These are phyloP conservation scores for Cordyceps militaris DNA, from an alignment of 2,329 filamentous ascomycete species.

Conservation along the genomic window DNA sequence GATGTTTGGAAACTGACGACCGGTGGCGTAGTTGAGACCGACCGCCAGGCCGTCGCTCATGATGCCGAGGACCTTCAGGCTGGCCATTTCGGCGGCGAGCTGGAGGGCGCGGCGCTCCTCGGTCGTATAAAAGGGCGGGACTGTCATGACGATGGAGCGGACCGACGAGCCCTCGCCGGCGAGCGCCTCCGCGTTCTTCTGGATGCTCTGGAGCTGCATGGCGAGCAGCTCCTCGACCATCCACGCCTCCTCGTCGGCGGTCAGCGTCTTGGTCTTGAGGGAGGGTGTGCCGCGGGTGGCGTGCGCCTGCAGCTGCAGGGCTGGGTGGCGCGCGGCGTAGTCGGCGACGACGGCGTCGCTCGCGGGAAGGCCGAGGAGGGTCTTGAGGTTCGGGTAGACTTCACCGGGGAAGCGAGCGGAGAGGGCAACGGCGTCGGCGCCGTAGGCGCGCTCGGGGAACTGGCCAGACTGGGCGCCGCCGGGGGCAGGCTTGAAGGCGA, in stretches of 20 bases:
- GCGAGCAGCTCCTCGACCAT: conserved; percentile 89
- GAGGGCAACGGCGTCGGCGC: conserved; percentile 83
- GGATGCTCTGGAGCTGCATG: conserved; percentile 92
- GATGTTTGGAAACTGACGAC: conserved; percentile 78
- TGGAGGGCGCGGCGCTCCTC: conserved; percentile 85
- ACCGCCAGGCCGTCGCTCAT: conserved; percentile 89
- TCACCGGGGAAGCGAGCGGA: conserved; percentile 84
- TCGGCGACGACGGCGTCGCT: conserved; percentile 56
- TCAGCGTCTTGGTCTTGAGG: conserved; percentile 70
- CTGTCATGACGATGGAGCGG: conserved; percentile 77
- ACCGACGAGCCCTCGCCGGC: conserved; percentile 70
- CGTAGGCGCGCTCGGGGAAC: conserved; percentile 87
- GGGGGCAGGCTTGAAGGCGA: conserved; percentile 86
- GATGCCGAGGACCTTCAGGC: conserved; percentile 75
- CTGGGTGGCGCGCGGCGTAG: conserved; percentile 72
- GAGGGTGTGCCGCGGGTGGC: conserved; percentile 60
- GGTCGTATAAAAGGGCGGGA: conserved; percentile 82
- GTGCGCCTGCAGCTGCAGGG: conserved; percentile 59
- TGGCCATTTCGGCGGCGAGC: conserved; percentile 78
- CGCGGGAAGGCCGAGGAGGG: conserved; percentile 68
- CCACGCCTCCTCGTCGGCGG: conserved; percentile 56
- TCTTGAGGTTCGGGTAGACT: conserved; percentile 91
- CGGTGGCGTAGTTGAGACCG: conserved; percentile 90
- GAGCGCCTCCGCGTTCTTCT: conserved; percentile 76
- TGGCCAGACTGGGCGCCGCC: conserved; percentile 53